phyloP scores from a whole-genome alignment of 306 rosid genomes.

The Senna siamea region DNA sequence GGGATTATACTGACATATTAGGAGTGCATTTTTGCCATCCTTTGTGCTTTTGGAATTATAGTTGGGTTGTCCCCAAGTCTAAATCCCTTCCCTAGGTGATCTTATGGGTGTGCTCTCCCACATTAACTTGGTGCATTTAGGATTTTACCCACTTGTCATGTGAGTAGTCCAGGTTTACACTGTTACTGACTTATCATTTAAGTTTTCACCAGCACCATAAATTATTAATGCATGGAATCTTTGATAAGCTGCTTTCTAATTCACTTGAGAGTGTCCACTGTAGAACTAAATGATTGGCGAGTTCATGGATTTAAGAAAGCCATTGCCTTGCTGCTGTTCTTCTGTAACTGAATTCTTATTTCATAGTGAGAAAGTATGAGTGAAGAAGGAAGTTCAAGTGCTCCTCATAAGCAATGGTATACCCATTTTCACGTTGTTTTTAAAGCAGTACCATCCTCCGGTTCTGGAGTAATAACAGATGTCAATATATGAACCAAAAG shows the following conservation, averaged over 20 bases:
- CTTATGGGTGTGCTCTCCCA: background rate
- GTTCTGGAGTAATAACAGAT: background rate
- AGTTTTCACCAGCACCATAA: conserved; percentile 10
- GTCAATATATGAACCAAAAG: background rate
- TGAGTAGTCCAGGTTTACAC: background rate
- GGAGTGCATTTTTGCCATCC: background rate
- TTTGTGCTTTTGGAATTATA: background rate
- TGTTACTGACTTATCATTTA: background rate
- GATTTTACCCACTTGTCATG: conserved; percentile 2
- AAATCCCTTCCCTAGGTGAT: background rate
- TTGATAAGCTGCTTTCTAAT: conserved; percentile 10
- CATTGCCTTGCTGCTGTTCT: conserved; percentile 5
- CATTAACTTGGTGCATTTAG: background rate
- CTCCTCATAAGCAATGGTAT: background rate
- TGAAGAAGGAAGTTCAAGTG: background rate
- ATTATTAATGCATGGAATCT: background rate
- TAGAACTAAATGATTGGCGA: background rate
- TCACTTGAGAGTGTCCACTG: background rate
- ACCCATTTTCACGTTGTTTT: background rate
- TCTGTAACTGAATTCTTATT: conserved; percentile 4
- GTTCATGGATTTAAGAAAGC: conserved; percentile 15
- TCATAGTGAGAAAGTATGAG: background rate
- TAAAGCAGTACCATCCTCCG: background rate
- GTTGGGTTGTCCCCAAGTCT: too few relatives aligned
- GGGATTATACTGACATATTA: background rate